These are phyloP conservation scores for Amoeboaphelidium protococcarum DNA, from an alignment of 371 early-diverging fungal genomes.

Conservation along the genomic window DNA sequence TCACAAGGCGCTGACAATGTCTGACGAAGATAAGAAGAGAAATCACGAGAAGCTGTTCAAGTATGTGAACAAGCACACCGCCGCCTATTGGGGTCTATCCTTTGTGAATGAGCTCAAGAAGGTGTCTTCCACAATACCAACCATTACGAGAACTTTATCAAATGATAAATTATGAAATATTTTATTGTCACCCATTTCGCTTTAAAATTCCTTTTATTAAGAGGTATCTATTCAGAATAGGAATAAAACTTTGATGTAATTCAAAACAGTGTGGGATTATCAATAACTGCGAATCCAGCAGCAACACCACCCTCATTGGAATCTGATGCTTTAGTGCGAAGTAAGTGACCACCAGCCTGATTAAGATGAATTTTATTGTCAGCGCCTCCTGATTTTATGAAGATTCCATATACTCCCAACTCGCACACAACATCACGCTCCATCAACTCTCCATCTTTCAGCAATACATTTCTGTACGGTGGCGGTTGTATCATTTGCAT, in stretches of 20 bases:
- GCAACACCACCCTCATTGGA: slow-evolving; percentile 89
- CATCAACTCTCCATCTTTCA: slow-evolving; percentile 49
- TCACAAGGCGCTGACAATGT: slow-evolving; percentile 75
- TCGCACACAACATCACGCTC: slow-evolving; percentile 58
- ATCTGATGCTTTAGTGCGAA: slow-evolving; percentile 61
- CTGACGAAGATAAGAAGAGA: slow-evolving; percentile 36
- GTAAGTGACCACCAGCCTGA: slow-evolving; percentile 55
- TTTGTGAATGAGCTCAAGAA: slow-evolving; percentile 69
- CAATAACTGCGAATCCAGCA: slow-evolving; percentile 90
- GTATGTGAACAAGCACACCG: slow-evolving; percentile 91
- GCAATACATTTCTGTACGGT: slow-evolving; percentile 33
- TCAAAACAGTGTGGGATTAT: slow-evolving; percentile 58
- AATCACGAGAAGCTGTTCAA: slow-evolving; percentile 75
- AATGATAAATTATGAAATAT: no score
- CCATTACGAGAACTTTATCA: no score
- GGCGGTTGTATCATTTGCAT: slow-evolving; percentile 49
- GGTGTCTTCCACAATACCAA: slow-evolving; percentile 54
- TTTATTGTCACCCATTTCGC: not conserved
- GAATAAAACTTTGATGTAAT: no score
- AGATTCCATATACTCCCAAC: slow-evolving; percentile 74
- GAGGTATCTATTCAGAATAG: not conserved
- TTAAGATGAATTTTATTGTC: slow-evolving; percentile 36
- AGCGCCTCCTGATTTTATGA: slow-evolving; percentile 38
- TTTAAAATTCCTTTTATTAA: not conserved
- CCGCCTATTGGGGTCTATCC: slow-evolving; percentile 88